Base-by-base conservation (phyloP, 2,329 filamentous ascomycete genomes). In the Pseudocercospora musae region DNA sequence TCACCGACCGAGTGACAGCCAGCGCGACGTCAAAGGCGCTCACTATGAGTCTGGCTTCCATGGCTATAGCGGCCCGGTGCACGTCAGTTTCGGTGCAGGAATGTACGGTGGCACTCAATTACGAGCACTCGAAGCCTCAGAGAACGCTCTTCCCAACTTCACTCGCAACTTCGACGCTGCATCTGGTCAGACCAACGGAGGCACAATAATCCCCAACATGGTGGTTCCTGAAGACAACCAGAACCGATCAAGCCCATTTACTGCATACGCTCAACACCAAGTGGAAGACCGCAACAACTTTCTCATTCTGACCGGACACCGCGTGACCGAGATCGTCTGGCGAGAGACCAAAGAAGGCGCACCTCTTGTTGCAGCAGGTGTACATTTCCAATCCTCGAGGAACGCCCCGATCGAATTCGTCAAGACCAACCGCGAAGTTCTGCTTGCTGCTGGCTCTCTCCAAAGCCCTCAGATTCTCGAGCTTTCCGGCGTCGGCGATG, bases 381-480 rank as follows among this genome's bases (percentile, higher is more conserved):
- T 70, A 20, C 62, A 61, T 23, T 68, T 70, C 59, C 65, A 70
- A 57, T 57, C 62, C 9, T 67, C 57, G 13, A 42, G 40, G 9
- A 56, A 68, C 57, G 62, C 64, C 37, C 52, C 64, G 5, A 42
- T 68, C 1, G 53, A 69, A 57, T 58, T 53, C 25, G 63, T 60
- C 11, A 72, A 69, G 5, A 75, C 70, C 67, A 69, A 63, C 10
- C 78, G 52, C 74, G 78, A 2, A 76, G 80, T 5, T 10, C 80
- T 89, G 33, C 71, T 89, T 2, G 81, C 82, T 3, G 85, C 85
- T 0, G 87, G 87, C 0, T 81, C 79, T 31, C 75, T 84, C 37
- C 80, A 82, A 70, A 85, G 82, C 13, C 87, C 81, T 4, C 84
- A 83, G 71, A 75, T 86, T 11, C 80, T 84, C 20, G 86, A 89